A percentile compares a stretch with the other conserved stretches of the same genome.
These are phyloP conservation scores for Aspergillus caelatus DNA, from an alignment of 2,329 filamentous ascomycete genomes.

Conservation along the genomic window DNA sequence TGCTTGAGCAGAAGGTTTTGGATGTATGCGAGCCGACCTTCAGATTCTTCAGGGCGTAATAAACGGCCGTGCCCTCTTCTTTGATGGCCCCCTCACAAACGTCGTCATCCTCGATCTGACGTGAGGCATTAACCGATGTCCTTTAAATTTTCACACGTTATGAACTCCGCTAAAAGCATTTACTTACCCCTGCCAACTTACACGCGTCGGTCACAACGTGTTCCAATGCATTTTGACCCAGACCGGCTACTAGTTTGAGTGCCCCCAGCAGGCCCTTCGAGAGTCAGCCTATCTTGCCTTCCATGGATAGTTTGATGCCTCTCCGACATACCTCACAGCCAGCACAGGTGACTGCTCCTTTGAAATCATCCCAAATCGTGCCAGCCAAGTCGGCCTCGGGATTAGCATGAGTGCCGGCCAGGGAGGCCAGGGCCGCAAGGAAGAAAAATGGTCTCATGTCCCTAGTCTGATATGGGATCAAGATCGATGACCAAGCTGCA, in stretches of 20 bases:
- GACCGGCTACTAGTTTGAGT: constrained; percentile 48
- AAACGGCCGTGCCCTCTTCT: constrained; percentile 58
- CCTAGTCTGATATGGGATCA: neutral
- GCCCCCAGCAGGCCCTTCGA: constrained; percentile 38
- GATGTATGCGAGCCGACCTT: constrained; percentile 54
- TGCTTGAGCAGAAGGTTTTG: constrained; percentile 54
- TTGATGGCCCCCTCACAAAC: constrained; percentile 58
- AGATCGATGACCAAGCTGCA: neutral
- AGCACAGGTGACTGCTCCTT: constrained; percentile 34
- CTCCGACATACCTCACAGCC: constrained; percentile 27
- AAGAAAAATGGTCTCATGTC: constrained; percentile 19
- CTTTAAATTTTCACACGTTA: neutral
- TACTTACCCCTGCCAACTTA: constrained; percentile 36
- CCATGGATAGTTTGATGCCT: neutral
- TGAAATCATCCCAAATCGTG: constrained; percentile 34
- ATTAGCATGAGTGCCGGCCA: constrained; percentile 13
- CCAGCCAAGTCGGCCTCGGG: constrained; percentile 7
- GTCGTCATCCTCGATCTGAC: constrained; percentile 55
- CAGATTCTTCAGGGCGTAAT: constrained; percentile 53
- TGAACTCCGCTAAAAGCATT: neutral
- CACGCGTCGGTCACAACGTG: constrained; percentile 41
- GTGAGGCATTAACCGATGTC: neutral
- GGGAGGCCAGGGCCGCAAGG: constrained; percentile 14
- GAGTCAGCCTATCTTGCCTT: neutral
- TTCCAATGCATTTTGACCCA: constrained; percentile 49